Conservation (phyloP, 495 filamentous ascomycete genomes). For the Cudoniella acicularis region DNA sequence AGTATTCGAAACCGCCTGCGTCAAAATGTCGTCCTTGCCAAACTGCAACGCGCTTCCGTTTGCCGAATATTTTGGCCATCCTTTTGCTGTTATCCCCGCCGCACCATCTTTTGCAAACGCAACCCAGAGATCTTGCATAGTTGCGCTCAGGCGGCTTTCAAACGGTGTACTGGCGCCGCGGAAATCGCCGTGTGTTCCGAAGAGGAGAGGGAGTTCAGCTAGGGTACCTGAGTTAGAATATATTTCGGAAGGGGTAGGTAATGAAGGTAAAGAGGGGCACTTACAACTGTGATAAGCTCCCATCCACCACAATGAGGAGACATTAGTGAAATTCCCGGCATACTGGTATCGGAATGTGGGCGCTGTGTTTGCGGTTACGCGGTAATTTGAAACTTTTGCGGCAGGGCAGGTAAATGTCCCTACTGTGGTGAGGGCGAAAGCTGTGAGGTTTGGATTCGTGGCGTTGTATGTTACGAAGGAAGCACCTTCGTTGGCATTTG, state of each 20-base stretch:
- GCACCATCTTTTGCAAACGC: slow-evolving; percentile 20
- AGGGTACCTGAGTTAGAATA: not conserved
- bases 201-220: slow-evolving; percentile 36
- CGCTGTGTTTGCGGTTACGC: not conserved
- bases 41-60: not conserved
- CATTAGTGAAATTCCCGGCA: slow-evolving; percentile 34
- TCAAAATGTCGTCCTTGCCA: not conserved
- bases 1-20: no score
- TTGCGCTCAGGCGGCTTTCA: slow-evolving; percentile 32
- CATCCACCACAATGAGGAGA: slow-evolving; percentile 33
- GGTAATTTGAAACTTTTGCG: not conserved
- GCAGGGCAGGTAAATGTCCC: not conserved
- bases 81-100: not conserved
- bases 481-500: not conserved
- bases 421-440: slow-evolving; percentile 4
- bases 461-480: not conserved
- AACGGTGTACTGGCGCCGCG: slow-evolving; percentile 31
- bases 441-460: slow-evolving; percentile 26
- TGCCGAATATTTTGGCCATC: not conserved
- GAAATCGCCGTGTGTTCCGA: slow-evolving; percentile 36
- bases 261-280: not conserved
- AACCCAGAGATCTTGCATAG: slow-evolving; percentile 36
- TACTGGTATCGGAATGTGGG: slow-evolving; percentile 34
- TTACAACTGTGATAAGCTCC: slow-evolving; percentile 38
- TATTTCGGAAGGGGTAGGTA: not conserved